These are phyloP conservation scores for Chimonanthus praecox DNA, from an alignment of 164 flowering plant species.

Conservation along the genomic window DNA sequence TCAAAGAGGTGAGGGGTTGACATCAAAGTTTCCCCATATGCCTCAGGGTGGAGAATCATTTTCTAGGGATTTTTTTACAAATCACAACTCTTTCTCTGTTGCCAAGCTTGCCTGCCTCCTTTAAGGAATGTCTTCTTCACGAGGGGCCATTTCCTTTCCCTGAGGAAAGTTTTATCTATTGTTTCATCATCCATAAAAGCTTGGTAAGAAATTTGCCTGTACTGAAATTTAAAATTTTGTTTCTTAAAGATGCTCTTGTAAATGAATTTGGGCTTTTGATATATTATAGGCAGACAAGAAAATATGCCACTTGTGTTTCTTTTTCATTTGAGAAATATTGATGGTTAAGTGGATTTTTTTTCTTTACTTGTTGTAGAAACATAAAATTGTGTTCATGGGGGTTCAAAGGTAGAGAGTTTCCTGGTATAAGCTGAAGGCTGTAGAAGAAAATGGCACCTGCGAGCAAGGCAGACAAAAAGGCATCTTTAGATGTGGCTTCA, in stretches of 20 bases:
- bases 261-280: not conserved
- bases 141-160: too few species aligned
- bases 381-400: not conserved
- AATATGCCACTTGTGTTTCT: not conserved
- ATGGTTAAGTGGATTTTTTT: not conserved
- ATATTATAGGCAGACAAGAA: not conserved
- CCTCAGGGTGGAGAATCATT: too few species aligned
- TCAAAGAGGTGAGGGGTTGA: too few species aligned
- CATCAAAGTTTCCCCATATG: too few species aligned
- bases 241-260: not conserved
- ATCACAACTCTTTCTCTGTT: too few species aligned
- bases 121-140: too few species aligned
- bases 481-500: constrained; percentile 32
- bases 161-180: not conserved
- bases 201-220: not conserved
- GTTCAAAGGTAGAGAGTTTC: not conserved
- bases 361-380: not conserved
- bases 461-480: constrained; percentile 35
- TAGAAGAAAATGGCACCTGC: constrained; percentile 27
- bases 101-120: too few species aligned
- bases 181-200: too few species aligned
- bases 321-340: not conserved
- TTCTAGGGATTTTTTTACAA: too few species aligned
- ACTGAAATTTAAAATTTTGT: not conserved
- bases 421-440: not conserved